Percentiles rank a stretch among this genome's conserved stretches.
These are phyloP conservation scores for Chenopodium formosanum DNA, from an alignment of 148 eudicot species.

Conservation along the genomic window DNA sequence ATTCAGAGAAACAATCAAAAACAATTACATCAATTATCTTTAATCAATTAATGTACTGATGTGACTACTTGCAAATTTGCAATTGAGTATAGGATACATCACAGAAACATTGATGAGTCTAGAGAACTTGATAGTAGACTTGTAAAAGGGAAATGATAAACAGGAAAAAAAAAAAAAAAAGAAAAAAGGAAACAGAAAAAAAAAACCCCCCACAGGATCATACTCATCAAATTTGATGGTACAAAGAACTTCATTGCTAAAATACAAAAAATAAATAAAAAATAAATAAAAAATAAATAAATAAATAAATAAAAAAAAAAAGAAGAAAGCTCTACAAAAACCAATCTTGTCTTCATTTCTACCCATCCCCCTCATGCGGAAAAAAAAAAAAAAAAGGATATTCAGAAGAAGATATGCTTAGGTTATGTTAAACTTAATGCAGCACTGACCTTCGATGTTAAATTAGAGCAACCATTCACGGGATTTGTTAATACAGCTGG, in stretches of 20 bases:
- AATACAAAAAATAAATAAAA: not conserved
- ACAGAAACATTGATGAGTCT: not conserved
- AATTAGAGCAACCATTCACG: constrained; percentile 54
- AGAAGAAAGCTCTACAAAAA: not conserved
- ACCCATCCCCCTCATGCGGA: not conserved
- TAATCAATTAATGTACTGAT: not conserved
- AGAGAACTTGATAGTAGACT: not conserved
- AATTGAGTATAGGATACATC: not conserved
- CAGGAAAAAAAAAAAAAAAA: not conserved
- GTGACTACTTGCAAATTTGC: not conserved
- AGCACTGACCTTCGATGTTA: constrained; percentile 47
- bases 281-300: too few species aligned
- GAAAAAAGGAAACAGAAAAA: too few species aligned
- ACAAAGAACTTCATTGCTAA: not conserved
- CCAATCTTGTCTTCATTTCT: not conserved
- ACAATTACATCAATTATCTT: too few species aligned
- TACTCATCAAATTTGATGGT: too few species aligned
- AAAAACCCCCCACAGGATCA: too few species aligned
- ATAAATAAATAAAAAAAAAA: too few species aligned
- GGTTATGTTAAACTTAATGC: not conserved
- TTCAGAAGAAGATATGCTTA: not conserved
- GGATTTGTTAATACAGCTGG: constrained; percentile 52
- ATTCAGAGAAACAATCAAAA: not conserved
- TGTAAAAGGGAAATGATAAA: too few species aligned
- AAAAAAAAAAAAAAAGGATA: not conserved